Conservation (phyloP, 2,329 filamentous ascomycete species). For the Pseudocercospora fuligena region DNA sequence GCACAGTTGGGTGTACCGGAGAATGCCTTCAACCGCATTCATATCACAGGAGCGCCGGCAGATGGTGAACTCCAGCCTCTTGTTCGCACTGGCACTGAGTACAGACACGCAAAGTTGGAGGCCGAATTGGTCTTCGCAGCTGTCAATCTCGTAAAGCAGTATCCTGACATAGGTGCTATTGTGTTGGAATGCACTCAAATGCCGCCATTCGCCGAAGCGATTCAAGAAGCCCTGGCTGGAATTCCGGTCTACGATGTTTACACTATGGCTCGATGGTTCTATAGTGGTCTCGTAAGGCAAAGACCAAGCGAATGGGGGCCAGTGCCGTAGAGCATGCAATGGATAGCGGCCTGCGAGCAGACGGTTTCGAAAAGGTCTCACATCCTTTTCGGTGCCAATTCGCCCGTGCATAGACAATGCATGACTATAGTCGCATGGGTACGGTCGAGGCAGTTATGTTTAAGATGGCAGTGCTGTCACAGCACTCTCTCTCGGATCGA, state of each 20-base stretch:
- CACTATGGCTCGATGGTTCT: conserved; percentile 45
- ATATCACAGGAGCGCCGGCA: conserved; percentile 17
- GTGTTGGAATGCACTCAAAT: conserved; percentile 48
- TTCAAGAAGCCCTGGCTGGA: conserved; percentile 39
- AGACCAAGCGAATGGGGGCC: conserved; percentile 15
- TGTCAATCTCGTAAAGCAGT: neutral
- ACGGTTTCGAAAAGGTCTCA: too few species aligned
- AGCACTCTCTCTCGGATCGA: too few species aligned
- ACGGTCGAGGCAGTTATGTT: too few species aligned
- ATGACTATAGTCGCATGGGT: too few species aligned
- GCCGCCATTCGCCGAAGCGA: conserved; percentile 42
- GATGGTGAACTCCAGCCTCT: conserved; percentile 16
- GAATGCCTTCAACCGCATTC: neutral
- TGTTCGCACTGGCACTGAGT: conserved; percentile 10
- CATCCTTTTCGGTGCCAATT: too few species aligned
- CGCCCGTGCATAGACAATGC: too few species aligned
- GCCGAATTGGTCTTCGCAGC: conserved; percentile 12
- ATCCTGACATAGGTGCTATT: conserved; percentile 33
- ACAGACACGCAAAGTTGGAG: conserved; percentile 7
- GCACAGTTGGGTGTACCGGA: conserved; percentile 13
- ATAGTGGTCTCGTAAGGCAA: conserved; percentile 39
- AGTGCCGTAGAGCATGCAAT: neutral
- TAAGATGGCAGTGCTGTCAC: too few species aligned
- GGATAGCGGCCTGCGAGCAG: too few species aligned
- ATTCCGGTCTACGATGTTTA: conserved; percentile 39